A percentile compares a stretch with the other conserved stretches of the same genome.
Conservation (phyloP, 2,329 filamentous ascomycete species). For the Colletotrichum sp. region DNA sequence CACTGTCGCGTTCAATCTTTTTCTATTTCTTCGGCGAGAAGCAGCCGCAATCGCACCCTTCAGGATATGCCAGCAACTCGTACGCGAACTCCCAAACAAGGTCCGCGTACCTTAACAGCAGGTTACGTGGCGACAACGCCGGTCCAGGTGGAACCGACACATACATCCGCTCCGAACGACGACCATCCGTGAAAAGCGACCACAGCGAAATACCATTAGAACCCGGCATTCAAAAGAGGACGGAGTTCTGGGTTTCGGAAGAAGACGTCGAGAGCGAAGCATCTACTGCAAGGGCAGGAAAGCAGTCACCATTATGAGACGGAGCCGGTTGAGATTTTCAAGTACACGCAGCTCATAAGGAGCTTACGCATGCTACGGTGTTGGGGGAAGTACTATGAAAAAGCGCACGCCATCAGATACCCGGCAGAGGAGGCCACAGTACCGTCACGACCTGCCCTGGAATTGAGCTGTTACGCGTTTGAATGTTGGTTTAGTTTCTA, state of each 20-base stretch:
- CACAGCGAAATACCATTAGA: slow-evolving; percentile 24
- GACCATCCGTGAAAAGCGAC: slow-evolving; percentile 21
- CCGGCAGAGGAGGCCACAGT: slow-evolving; percentile 1
- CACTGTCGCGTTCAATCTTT: slow-evolving; percentile 27
- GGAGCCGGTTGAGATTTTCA: not conserved
- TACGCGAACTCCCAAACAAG: slow-evolving; percentile 11
- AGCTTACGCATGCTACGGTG: not conserved
- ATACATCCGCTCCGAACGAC: slow-evolving; percentile 8
- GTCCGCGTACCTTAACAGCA: slow-evolving; percentile 14
- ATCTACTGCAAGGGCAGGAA: not conserved
- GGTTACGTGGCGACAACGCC: slow-evolving; percentile 16
- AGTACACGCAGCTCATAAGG: not conserved
- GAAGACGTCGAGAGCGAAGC: slow-evolving; percentile 6
- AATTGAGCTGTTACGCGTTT: not conserved
- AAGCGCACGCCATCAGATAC: not conserved
- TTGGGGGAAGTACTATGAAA: not conserved
- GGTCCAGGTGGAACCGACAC: slow-evolving; percentile 7
- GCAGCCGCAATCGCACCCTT: not conserved
- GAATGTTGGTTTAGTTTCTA: not conserved
- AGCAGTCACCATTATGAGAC: not conserved
- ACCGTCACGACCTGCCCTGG: not conserved
- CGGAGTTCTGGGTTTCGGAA: slow-evolving; percentile 24
- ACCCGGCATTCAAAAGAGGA: slow-evolving; percentile 24
- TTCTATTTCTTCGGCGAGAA: slow-evolving; percentile 24
- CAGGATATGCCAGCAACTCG: not conserved